phyloP scores from a whole-genome alignment of 352 stramenopile species.

The Globisporangium paroecandrum region DNA sequence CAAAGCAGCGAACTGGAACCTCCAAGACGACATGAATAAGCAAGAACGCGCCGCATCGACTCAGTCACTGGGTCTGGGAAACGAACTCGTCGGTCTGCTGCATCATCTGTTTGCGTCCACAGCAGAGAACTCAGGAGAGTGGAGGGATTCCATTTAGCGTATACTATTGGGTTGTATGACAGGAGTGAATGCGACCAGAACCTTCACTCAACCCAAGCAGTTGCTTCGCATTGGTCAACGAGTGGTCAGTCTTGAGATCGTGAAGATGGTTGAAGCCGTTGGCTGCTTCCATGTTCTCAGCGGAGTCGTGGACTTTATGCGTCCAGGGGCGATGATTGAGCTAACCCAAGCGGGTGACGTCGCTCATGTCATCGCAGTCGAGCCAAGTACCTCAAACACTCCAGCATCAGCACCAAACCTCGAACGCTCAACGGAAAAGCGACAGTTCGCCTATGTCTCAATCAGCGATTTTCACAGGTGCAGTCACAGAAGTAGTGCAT shows the following conservation, averaged over 20 bases:
- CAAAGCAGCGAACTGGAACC: slow-evolving; percentile 5
- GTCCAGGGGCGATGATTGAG: slow-evolving; percentile 28
- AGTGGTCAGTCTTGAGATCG: slow-evolving; percentile 12
- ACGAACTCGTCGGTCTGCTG: slow-evolving; percentile 14
- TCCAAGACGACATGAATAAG: slow-evolving; percentile 6
- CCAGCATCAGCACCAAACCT: background rate
- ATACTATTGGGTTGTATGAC: background rate
- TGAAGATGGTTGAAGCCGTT: slow-evolving; percentile 25
- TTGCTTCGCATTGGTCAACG: slow-evolving; percentile 25
- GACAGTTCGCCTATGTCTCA: slow-evolving; percentile 3
- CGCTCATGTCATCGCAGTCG: slow-evolving; percentile 26
- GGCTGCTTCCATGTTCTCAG: slow-evolving; percentile 33
- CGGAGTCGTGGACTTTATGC: slow-evolving; percentile 37
- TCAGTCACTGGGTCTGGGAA: slow-evolving; percentile 3
- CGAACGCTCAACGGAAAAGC: slow-evolving; percentile 2
- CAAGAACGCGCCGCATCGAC: background rate
- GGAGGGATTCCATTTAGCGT: slow-evolving; percentile 13
- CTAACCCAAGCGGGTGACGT: slow-evolving; percentile 27
- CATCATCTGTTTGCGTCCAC: slow-evolving; percentile 5
- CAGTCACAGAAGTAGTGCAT: background rate
- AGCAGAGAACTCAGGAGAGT: background rate
- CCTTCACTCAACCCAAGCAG: background rate
- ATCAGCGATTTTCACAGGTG: background rate
- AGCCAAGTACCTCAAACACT: background rate
- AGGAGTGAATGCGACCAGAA: background rate